Evolutionary conservation across 192 early-diverging fungal species (phyloP), one percentile per base, ranked within the genome.

Genomic region (Coemansia sp.): DNA sequence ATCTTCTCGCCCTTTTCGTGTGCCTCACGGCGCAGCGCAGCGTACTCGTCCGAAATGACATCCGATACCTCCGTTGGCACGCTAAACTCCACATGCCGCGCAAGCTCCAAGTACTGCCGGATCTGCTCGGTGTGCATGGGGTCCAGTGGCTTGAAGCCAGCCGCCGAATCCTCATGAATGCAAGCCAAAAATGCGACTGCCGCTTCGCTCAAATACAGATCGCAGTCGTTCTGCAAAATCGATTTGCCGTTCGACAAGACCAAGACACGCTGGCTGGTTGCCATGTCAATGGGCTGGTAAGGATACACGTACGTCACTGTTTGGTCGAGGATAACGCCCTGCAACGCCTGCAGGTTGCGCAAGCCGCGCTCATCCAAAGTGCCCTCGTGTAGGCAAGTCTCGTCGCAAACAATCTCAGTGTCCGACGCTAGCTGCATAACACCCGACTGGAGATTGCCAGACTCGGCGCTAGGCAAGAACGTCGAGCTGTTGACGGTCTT

Each of bases 341-440:
- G 82, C 25, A 93, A 59, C 10, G 88, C 86, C 35, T 91, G 90
- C 31, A 92, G 66, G 64, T 93, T 93, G 42, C 86, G 83, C 27
- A 93, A 75, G 7, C 92, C 91, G 43, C 78, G 75, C 41, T 92
- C 90, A 19, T 76, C 66, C 31, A 93, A 73, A 12, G 84, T 89
- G 24, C 92, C 92, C 60, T 92, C 90, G 22, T 86, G 71, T 65
- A 93, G 62, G 19, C 82, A 85, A 1, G 90, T 91, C 66, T 93
- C 92, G 65, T 93, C 92, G 32, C 91, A 78, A 4, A 92, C 58
- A 11, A 92, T 49, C 29, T 74, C 68, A 0, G 92, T 92, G 14
- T 82, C 85, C 3, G 76, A 47, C 14, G 83, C 72, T 20, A 92
- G 75, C 73, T 93, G 92, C 22, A 93, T 71, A 2, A 87, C 74